Evolutionary conservation across 306 rosid genomes (phyloP).

Genomic region (Carpinus viminea): DNA sequence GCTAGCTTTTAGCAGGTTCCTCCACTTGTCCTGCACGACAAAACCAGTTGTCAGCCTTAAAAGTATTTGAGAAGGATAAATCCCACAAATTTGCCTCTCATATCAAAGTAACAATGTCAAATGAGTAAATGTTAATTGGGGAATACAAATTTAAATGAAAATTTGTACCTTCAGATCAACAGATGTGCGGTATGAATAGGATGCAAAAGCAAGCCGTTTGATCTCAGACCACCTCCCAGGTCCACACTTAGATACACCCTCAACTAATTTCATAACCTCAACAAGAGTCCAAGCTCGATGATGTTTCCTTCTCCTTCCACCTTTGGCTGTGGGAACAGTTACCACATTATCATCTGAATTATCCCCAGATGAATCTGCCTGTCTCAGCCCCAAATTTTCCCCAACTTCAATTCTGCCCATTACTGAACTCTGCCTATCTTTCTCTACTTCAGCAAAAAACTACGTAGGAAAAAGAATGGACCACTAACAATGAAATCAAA

Average conservation of each 20-base stretch:
- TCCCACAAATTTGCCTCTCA: slow-evolving; percentile 9
- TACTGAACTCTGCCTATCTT: slow-evolving; percentile 41
- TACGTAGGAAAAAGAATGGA: slow-evolving; percentile 25
- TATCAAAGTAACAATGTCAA: not conserved
- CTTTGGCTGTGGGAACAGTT: slow-evolving; percentile 69
- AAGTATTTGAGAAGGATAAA: not conserved
- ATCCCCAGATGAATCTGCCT: slow-evolving; percentile 45
- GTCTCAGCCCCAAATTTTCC: slow-evolving; percentile 45
- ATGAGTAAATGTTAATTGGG: not conserved
- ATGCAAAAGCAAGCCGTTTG: slow-evolving; percentile 80
- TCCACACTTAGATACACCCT: slow-evolving; percentile 88
- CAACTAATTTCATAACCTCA: slow-evolving; percentile 84
- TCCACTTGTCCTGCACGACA: slow-evolving; percentile 92
- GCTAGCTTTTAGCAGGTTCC: slow-evolving; percentile 96
- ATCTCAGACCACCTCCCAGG: slow-evolving; percentile 99
- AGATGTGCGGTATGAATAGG: slow-evolving; percentile 88
- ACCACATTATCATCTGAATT: slow-evolving; percentile 48
- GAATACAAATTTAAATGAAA: not conserved
- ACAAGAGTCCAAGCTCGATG: slow-evolving; percentile 95
- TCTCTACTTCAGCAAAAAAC: slow-evolving; percentile 51
- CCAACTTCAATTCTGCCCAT: slow-evolving; percentile 36
- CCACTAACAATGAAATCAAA: slow-evolving; percentile 18
- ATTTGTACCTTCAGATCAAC: slow-evolving; percentile 88
- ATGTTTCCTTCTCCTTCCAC: slow-evolving; percentile 93
- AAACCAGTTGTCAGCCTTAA: slow-evolving; percentile 23